phyloP scores from a whole-genome alignment of 371 early-diverging fungal genomes.

The Rhizomucor pusillus region DNA sequence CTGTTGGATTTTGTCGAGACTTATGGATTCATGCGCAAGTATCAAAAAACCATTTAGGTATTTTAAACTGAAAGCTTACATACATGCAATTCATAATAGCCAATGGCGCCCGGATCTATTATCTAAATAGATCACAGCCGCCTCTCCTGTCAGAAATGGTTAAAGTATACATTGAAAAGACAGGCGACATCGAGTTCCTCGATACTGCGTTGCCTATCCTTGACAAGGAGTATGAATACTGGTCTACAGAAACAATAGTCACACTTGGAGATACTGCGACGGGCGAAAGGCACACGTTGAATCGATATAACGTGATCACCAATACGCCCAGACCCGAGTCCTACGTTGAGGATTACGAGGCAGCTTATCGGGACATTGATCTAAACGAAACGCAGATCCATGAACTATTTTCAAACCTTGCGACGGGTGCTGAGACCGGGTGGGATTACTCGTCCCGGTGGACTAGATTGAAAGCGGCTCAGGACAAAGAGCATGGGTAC shows the following conservation, averaged over 20 bases:
- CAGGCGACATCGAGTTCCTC: slow-evolving; percentile 54
- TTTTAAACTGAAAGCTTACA: no score
- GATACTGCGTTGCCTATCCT: slow-evolving; percentile 50
- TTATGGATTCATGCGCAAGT: slow-evolving; percentile 79
- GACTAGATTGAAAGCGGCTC: slow-evolving; percentile 40
- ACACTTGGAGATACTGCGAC: slow-evolving; percentile 3
- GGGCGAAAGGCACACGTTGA: slow-evolving; percentile 28
- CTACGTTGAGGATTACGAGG: slow-evolving; percentile 66
- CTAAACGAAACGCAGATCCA: slow-evolving; percentile 24
- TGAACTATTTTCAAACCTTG: slow-evolving; percentile 65
- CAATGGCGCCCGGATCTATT: slow-evolving; percentile 87
- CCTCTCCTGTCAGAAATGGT: slow-evolving; percentile 82
- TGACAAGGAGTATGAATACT: slow-evolving; percentile 69
- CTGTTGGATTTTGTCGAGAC: slow-evolving; percentile 67
- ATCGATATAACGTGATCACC: slow-evolving; percentile 57
- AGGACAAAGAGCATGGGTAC: slow-evolving; percentile 15
- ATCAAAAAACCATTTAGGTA: no score
- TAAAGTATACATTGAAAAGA: slow-evolving; percentile 52
- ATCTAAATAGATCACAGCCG: slow-evolving; percentile 85
- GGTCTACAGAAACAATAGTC: slow-evolving; percentile 59
- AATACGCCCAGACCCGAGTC: slow-evolving; percentile 77
- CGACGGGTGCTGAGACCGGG: slow-evolving; percentile 87
- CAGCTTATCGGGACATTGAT: slow-evolving; percentile 38
- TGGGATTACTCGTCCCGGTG: slow-evolving; percentile 88
- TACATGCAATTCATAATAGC: slow-evolving; percentile 32